Evolutionary conservation across 257 asterid species (phyloP), one percentile per base, ranked within the genome.

Genomic region (Marsdenia floribunda): DNA sequence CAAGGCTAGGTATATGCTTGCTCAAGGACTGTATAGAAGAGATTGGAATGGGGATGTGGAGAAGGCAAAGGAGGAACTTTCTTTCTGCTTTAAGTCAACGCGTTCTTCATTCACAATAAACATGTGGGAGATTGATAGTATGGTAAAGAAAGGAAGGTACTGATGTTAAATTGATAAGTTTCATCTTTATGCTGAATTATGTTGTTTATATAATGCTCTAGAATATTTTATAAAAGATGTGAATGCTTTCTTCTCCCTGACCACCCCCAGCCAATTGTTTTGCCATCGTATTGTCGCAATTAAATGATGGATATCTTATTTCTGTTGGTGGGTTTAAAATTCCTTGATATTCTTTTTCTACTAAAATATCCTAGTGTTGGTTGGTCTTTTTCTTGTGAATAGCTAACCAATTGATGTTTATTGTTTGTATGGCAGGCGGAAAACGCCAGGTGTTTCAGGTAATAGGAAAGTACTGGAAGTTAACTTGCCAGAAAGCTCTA

Each of bases 41-140:
- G 97, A 92, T 80, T 88, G 85, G 42, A 68, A 60, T 60, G 95
- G 94, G 80, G 93, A 92, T 84, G 76, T 90, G 49, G 98, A 90
- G 85, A 92, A 89, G 92, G 97, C 99, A 80, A 94, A 86, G 78
- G 99, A 94, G 85, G 97, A 94, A 78, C 96, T 94, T 75, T 92
- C 99, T 38, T 94, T 94, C 85, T 94, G 99, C 88, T 94, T 94
- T 77, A 94, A 88, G 88, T 92, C 99, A 26, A 77, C 91, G 46
- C 98, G 99, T 72, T 92, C 99, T 67, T 82, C 96, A 59, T 94
- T 94, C 84, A 92, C 98, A 63, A 80, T 94, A 81, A 92, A 94
- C 83, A 94, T 94, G 99, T 94, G 99, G 99, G 99, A 94, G 90
- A 94, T 94, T 82, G 97, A 94, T 85, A 90, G 99, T 86, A 92